Evolutionary conservation across 2,329 filamentous ascomycete species (phyloP).

Genomic region (Sporothrix euskadiensis): DNA sequence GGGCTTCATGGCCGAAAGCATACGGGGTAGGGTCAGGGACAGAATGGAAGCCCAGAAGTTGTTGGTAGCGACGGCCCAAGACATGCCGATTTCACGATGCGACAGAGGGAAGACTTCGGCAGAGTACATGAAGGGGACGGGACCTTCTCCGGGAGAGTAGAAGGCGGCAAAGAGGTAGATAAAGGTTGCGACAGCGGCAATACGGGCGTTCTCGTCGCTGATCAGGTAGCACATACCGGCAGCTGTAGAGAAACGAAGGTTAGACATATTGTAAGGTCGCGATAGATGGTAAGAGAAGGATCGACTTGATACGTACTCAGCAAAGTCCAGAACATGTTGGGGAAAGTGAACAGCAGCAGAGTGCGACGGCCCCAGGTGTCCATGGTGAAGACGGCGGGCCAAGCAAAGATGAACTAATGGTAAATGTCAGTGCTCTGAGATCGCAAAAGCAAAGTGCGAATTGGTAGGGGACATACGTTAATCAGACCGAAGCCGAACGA

Average conservation of each 20-base stretch:
- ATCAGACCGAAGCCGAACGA: conserved; percentile 66
- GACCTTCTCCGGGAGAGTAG: conserved; percentile 55
- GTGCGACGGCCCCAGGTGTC: conserved; percentile 66
- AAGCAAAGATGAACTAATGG: conserved; percentile 53
- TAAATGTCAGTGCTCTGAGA: not conserved
- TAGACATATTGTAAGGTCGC: not conserved
- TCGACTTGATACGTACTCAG: conserved; percentile 43
- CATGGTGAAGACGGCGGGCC: conserved; percentile 65
- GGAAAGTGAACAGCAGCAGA: conserved; percentile 65
- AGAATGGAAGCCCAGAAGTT: conserved; percentile 34
- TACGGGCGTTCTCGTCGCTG: conserved; percentile 33
- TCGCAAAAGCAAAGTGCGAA: not conserved
- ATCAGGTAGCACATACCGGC: conserved; percentile 29
- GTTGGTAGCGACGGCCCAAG: conserved; percentile 30
- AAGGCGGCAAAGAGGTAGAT: conserved; percentile 38
- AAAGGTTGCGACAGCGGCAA: conserved; percentile 55
- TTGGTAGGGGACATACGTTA: conserved; percentile 42
- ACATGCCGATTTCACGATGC: conserved; percentile 69
- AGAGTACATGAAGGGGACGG: conserved; percentile 68
- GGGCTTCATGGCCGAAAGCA: conserved; percentile 44
- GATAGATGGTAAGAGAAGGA: not conserved
- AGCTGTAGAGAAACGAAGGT: not conserved
- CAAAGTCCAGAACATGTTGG: conserved; percentile 66
- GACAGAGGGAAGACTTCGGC: conserved; percentile 71
- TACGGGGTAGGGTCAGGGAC: conserved; percentile 41